Evolutionary conservation across 169 alveolate genomes (phyloP), one percentile per base, ranked within the genome.

Genomic region (Plasmodium ovale): DNA sequence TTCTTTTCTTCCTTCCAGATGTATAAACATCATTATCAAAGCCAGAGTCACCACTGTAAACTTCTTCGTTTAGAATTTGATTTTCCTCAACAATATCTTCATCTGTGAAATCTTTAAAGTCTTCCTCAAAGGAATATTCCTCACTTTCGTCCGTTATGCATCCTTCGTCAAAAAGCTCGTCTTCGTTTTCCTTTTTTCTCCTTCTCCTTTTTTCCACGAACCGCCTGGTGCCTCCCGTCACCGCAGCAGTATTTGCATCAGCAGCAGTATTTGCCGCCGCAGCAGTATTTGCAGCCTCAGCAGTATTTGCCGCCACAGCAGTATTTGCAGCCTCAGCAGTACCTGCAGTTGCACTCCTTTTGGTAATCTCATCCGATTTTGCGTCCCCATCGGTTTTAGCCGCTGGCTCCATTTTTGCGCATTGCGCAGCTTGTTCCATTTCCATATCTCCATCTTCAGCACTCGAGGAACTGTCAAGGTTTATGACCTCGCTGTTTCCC

Each of bases 51-150:
- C 49, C 62, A 64, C 89, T 79, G 27, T 79, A 79, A 6, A 64
- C 67, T 58, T 79, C 89, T 10, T 62, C 79, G 16, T 49, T 64
- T 56, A 79, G 51, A 21, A 79, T 79, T 79, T 62, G 69, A 16
- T 64, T 62, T 68, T 79, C 89, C 58, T 79, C 82, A n/a, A 79
- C 68, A 79, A 79, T 79, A 58, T 79, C 89, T 64, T 79, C 89
- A 49, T 79, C 89, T 25, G 77, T 64, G 19, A 33, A 37, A 3
- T 56, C 58, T 21, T 37, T 68, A 27, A 58, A 10, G 3, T 60
- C 65, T 29, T 79, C 82, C 9, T 79, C 37, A 25, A 21, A 42
- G 3, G n/a, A 44, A 37, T 64, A 23, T 1, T 62, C 82, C 6
- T 79, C 89, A 25, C 69, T 67, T 64, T 79, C 77, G n/a, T 49